These are phyloP conservation scores for Pseudogymnoascus sp. DNA, from an alignment of 2,329 filamentous ascomycete species.

Conservation along the genomic window DNA sequence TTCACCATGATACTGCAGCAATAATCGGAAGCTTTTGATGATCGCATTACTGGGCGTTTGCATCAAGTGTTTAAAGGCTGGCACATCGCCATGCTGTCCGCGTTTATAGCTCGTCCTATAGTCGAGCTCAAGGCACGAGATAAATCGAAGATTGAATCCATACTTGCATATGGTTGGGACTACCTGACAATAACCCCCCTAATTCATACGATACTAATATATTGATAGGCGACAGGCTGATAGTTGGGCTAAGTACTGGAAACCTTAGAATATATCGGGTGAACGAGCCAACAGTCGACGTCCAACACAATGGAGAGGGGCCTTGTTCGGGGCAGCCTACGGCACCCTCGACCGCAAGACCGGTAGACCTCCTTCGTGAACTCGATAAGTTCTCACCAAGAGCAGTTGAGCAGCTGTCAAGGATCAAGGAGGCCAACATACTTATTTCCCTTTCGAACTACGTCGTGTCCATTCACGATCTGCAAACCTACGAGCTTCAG, in stretches of 20 bases:
- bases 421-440: slow-evolving; percentile 89
- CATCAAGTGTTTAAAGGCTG: neutral
- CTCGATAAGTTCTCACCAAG: slow-evolving; percentile 88
- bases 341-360: slow-evolving; percentile 34
- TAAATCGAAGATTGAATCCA: slow-evolving; percentile 94
- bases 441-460: slow-evolving; percentile 87
- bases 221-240: slow-evolving; percentile 66
- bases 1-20: neutral
- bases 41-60: neutral
- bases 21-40: neutral
- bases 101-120: slow-evolving; percentile 91
- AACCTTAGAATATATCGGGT: slow-evolving; percentile 83
- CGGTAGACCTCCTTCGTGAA: slow-evolving; percentile 80
- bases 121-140: slow-evolving; percentile 93
- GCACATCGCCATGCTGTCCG: slow-evolving; percentile 70
- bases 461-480: slow-evolving; percentile 80
- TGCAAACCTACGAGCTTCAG: slow-evolving; percentile 73
- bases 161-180: slow-evolving; percentile 71
- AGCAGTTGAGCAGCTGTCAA: slow-evolving; percentile 84
- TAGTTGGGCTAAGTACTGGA: slow-evolving; percentile 87
- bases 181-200: neutral
- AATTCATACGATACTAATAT: neutral
- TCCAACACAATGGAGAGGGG: slow-evolving; percentile 31
- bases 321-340: slow-evolving; percentile 21
- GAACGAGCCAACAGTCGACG: slow-evolving; percentile 52